phyloP scores from a whole-genome alignment of 2,329 filamentous ascomycete species.

The Neopestalotiopsis sp. region DNA sequence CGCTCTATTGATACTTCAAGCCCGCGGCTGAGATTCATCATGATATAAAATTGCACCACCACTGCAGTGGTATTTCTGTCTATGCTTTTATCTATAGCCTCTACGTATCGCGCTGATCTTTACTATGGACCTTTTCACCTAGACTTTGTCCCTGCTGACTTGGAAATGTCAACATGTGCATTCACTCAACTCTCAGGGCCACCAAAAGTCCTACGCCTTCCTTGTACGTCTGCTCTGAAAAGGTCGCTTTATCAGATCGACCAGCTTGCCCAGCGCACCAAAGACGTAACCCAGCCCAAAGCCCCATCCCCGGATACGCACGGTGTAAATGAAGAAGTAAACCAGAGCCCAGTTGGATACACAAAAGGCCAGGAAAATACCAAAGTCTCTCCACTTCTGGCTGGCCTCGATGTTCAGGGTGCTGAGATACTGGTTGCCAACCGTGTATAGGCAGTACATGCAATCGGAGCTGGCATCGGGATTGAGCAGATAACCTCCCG shows the following conservation, averaged over 20 bases:
- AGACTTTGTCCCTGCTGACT: too few relatives aligned
- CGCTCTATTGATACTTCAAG: too few relatives aligned
- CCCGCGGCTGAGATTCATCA: too few relatives aligned
- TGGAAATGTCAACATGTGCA: too few relatives aligned
- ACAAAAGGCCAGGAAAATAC: constrained; percentile 74
- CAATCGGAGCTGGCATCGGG: constrained; percentile 62
- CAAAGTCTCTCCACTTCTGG: constrained; percentile 75
- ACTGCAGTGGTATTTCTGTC: too few relatives aligned
- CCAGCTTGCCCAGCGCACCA: constrained; percentile 31
- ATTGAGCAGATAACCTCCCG: constrained; percentile 69
- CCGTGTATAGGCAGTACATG: constrained; percentile 70
- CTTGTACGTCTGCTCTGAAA: constrained; percentile 20
- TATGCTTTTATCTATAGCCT: too few relatives aligned
- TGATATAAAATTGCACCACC: too few relatives aligned
- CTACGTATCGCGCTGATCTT: too few relatives aligned
- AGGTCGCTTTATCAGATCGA: constrained; percentile 38
- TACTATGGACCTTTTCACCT: too few relatives aligned
- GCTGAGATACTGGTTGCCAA: constrained; percentile 65
- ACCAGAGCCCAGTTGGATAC: constrained; percentile 74
- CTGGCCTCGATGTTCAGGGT: constrained; percentile 53
- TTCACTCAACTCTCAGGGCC: not conserved
- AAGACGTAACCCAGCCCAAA: constrained; percentile 70
- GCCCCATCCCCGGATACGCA: constrained; percentile 71
- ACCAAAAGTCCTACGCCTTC: constrained; percentile 14
- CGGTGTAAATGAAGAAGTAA: constrained; percentile 79